A percentile compares a stretch with the other conserved stretches of the same genome.
phyloP scores from a whole-genome alignment of 2,329 filamentous ascomycete genomes.

The Cercospora sp. region DNA sequence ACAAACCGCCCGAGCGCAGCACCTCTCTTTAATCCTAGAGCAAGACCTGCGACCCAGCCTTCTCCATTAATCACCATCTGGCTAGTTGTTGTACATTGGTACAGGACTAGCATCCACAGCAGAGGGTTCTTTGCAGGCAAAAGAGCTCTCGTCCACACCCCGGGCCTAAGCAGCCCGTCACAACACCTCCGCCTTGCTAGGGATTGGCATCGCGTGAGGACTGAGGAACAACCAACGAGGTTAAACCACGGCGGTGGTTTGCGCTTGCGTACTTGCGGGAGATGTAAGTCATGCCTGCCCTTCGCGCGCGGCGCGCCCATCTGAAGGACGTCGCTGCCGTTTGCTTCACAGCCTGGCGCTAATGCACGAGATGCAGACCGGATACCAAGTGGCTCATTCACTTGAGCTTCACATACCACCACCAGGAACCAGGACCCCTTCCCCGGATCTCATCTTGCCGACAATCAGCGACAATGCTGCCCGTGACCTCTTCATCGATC shows the following conservation, averaged over 20 bases:
- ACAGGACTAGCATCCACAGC: background rate
- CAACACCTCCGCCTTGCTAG: slow-evolving; percentile 13
- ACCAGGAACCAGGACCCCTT: slow-evolving; percentile 12
- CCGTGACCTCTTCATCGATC: slow-evolving; percentile 68
- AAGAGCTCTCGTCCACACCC: background rate
- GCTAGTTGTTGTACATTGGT: background rate
- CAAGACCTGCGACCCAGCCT: slow-evolving; percentile 2
- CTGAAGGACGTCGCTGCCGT: background rate
- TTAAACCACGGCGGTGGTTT: slow-evolving; percentile 18
- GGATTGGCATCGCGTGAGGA: slow-evolving; percentile 16
- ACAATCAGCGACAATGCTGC: slow-evolving; percentile 62
- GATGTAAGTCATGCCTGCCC: slow-evolving; percentile 8
- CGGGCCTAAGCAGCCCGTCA: slow-evolving; percentile 6
- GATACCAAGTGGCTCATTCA: slow-evolving; percentile 11
- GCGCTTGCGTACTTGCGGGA: slow-evolving; percentile 16
- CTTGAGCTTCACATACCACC: slow-evolving; percentile 13
- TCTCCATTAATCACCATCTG: background rate
- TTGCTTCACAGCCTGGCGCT: background rate
- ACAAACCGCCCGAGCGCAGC: slow-evolving; percentile 5
- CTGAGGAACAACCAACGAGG: slow-evolving; percentile 7
- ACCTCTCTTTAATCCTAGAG: slow-evolving; percentile 4
- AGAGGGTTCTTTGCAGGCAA: slow-evolving; percentile 4
- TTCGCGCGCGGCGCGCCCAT: background rate
- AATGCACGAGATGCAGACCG: slow-evolving; percentile 11
- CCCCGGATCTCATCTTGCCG: slow-evolving; percentile 17